A percentile compares a stretch with the other conserved stretches of the same genome.
These are phyloP conservation scores for Orbilia quercus DNA, from an alignment of 2,329 filamentous ascomycete genomes.

Conservation along the genomic window DNA sequence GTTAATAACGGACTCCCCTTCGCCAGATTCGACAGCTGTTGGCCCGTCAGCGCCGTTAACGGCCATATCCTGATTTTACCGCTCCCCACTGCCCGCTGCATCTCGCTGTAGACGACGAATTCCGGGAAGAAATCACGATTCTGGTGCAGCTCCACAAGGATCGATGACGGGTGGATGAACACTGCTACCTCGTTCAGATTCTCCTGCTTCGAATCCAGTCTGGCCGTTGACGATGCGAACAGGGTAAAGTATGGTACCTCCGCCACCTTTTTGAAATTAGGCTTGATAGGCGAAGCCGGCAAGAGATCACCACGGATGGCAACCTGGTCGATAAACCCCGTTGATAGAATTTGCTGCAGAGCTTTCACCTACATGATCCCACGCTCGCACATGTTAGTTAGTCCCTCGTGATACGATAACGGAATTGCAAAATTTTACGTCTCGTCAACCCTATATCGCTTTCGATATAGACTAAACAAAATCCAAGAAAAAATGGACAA, in stretches of 20 bases:
- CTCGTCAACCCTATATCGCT: conserved; percentile 24
- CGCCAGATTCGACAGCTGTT: conserved; percentile 80
- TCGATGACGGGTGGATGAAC: conserved; percentile 86
- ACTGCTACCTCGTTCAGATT: conserved; percentile 74
- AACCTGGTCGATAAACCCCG: conserved; percentile 93
- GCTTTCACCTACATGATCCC: conserved; percentile 69
- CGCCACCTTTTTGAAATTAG: conserved; percentile 66
- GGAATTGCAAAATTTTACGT: conserved; percentile 14
- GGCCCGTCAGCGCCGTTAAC: conserved; percentile 79
- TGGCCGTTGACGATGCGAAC: conserved; percentile 71
- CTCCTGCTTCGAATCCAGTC: conserved; percentile 63
- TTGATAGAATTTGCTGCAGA: conserved; percentile 89
- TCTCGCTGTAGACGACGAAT: conserved; percentile 86
- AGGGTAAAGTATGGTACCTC: conserved; percentile 92
- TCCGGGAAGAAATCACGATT: conserved; percentile 80
- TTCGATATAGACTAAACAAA: conserved; percentile 25
- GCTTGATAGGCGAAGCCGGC: conserved; percentile 72
- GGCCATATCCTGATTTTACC: conserved; percentile 87
- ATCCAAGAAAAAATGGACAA: not conserved
- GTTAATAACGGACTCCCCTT: conserved; percentile 84
- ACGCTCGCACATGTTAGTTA: conserved; percentile 35
- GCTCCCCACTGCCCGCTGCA: conserved; percentile 74
- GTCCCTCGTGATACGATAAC: conserved; percentile 16
- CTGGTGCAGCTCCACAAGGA: conserved; percentile 73
- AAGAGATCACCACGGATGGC: conserved; percentile 91